A percentile compares a stretch with the other conserved stretches of the same genome.
Conservation (phyloP, 768 basidiomycete genomes). For the Mycena pura region DNA sequence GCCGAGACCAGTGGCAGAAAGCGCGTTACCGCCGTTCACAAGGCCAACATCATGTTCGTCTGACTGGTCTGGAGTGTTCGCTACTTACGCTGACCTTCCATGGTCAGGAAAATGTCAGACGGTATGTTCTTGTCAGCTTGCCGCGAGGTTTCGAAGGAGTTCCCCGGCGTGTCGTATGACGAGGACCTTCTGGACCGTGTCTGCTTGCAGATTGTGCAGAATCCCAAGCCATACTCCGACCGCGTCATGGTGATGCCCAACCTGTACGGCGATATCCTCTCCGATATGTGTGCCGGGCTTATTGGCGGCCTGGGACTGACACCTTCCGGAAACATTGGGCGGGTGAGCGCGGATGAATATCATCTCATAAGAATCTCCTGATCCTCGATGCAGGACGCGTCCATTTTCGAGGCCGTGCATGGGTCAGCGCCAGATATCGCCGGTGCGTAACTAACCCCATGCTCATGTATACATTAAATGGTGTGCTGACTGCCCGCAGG, state of each 20-base stretch:
- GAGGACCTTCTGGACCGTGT: constrained; percentile 97
- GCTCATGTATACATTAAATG: constrained; percentile 5
- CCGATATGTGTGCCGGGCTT: constrained; percentile 98
- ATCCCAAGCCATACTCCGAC: constrained; percentile 92
- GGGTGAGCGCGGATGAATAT: no score
- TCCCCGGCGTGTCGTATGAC: constrained; percentile 91
- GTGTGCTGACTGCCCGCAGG: constrained; percentile 46
- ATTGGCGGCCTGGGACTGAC: constrained; percentile 98
- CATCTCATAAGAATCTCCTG: constrained; percentile 16
- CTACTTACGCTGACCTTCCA: constrained; percentile 16
- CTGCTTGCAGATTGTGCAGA: constrained; percentile 92
- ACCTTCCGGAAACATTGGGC: constrained; percentile 96
- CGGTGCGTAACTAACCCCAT: constrained; percentile 51
- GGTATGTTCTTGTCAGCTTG: constrained; percentile 99
- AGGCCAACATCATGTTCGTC: constrained; percentile 97
- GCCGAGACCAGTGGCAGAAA: constrained; percentile 87
- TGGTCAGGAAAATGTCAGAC: constrained; percentile 96
- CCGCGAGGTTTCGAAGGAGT: constrained; percentile 94
- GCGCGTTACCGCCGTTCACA: constrained; percentile 98
- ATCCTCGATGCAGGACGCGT: constrained; percentile 74
- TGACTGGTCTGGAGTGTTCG: background rate
- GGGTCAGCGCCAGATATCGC: constrained; percentile 99
- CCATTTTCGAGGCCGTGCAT: constrained; percentile 99
- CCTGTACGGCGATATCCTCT: constrained; percentile 93
- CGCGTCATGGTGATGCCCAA: constrained; percentile 99